Percentiles rank a stretch among this genome's conserved stretches.
These are phyloP conservation scores for Harringtonia lauricola DNA, from an alignment of 2,329 filamentous ascomycete species.

Conservation along the genomic window DNA sequence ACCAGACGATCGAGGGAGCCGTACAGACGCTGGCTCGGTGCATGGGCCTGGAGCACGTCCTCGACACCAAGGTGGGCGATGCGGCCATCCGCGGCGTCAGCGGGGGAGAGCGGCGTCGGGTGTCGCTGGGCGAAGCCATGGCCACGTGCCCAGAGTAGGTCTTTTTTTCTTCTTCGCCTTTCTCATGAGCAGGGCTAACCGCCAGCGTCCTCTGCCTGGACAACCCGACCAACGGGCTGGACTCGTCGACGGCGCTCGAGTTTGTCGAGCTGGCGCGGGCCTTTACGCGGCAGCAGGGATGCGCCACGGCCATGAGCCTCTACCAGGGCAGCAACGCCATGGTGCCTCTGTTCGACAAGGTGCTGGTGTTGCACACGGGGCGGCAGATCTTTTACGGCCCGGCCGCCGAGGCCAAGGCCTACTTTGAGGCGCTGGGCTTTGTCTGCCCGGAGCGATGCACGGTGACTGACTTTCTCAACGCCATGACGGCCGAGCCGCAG, in stretches of 20 bases:
- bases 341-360: constrained; percentile 61
- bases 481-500: constrained; percentile 55
- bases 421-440: constrained; percentile 59
- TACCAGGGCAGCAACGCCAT: constrained; percentile 58
- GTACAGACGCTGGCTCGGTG: neutral
- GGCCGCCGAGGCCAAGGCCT: constrained; percentile 47
- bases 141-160: constrained; percentile 20
- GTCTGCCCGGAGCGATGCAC: constrained; percentile 46
- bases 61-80: constrained; percentile 57
- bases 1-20: constrained; percentile 22
- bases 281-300: constrained; percentile 52
- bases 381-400: constrained; percentile 56
- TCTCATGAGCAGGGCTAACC: constrained; percentile 11
- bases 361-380: constrained; percentile 58
- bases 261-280: constrained; percentile 53
- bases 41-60: constrained; percentile 33
- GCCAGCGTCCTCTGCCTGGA: constrained; percentile 61
- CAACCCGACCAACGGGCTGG: constrained; percentile 54
- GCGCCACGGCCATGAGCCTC: constrained; percentile 49
- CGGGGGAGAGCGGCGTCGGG: constrained; percentile 59
- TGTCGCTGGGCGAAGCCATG: constrained; percentile 63
- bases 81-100: constrained; percentile 50
- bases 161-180: neutral
- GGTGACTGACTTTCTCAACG: constrained; percentile 67
- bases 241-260: constrained; percentile 53